Conservation (phyloP, 148 eudicot genomes). For the Linanthus parryae region DNA sequence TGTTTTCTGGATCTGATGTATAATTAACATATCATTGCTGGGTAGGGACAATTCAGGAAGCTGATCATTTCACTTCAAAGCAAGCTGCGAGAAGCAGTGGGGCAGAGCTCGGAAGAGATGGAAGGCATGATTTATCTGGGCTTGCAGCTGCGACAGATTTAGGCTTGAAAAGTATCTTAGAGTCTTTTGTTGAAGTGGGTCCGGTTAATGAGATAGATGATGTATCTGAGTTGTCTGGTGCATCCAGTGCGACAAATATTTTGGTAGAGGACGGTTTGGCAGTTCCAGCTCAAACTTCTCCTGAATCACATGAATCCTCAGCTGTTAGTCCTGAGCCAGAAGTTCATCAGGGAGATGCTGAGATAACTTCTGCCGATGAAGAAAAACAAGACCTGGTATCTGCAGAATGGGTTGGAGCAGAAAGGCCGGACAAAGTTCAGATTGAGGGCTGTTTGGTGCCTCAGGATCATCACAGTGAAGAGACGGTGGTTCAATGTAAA, state of each 20-base stretch:
- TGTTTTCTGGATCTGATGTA: conserved; percentile 21
- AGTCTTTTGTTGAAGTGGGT: conserved; percentile 12
- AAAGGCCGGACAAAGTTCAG: conserved; percentile 10
- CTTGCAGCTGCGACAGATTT: conserved; percentile 5
- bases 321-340: conserved; percentile 6
- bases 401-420: conserved; percentile 16
- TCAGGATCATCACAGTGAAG: conserved; percentile 4
- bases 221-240: conserved; percentile 23
- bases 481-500: conserved; percentile 11
- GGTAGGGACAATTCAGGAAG: conserved; percentile 93
- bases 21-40: conserved; percentile 48
- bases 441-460: conserved; percentile 10
- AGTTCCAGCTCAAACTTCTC: conserved; percentile 15
- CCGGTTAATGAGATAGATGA: conserved; percentile 12
- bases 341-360: conserved; percentile 12
- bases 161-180: conserved; percentile 9
- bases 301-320: conserved; percentile 9
- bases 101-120: conserved; percentile 26
- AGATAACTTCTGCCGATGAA: conserved; percentile 13
- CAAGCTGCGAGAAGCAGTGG: conserved; percentile 26
- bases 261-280: conserved; percentile 12
- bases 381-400: conserved; percentile 7
- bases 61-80: conserved; percentile 28
- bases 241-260: conserved; percentile 20
- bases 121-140: conserved; percentile 14